Evolutionary conservation across 805 yeast species (phyloP), one percentile per base, ranked within the genome.

Genomic region (Ogataea thermomethanolica): DNA sequence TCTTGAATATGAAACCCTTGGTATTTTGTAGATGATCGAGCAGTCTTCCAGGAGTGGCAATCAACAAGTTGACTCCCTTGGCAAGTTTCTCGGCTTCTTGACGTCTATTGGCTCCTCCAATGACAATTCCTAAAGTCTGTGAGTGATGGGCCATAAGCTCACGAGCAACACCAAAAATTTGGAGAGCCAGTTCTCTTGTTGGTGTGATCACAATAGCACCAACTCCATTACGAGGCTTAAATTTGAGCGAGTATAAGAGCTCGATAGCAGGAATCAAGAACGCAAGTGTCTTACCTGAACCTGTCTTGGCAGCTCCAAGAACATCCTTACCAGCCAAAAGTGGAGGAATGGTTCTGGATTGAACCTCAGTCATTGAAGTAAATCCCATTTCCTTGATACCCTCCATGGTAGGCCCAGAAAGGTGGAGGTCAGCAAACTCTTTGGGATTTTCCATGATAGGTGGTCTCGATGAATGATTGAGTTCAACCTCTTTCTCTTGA

Each of bases 271-370:
- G 99, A 45, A 93, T 76, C 57, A 93, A 70, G 55, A 93, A 93
- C 8, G 99, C 98, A 46, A 95, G 69, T 0, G 99, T 93, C 69
- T 93, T 93, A 61, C 99, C 99, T 1, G 97, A 89, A 39, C 99
- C 99, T 3, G 99, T 93, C 68, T 90, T 91, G 42, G 99, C 99
- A n/a, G 99, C 99, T 51, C 99, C 99, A 39, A 93, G 73, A 14
- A 95, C 98, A 66, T 93, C 99, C 54, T 91, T 79, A 31, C 99
- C 99, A 1, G 98, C 97, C 48, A 95, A 67, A 47, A 93, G 71
- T 8, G 99, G 98, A 6, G 99, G 98, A 41, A 93, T 93, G 9
- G 99, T 89, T 66, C 91, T 80, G 21, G 95, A 83, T 66, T 93
- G 99, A 8, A 93, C 98, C 48, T 81, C 79, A 1, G 99, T 95